These are phyloP conservation scores for Brassica nigra DNA, from an alignment of 345 rosid genomes.

Conservation along the genomic window DNA sequence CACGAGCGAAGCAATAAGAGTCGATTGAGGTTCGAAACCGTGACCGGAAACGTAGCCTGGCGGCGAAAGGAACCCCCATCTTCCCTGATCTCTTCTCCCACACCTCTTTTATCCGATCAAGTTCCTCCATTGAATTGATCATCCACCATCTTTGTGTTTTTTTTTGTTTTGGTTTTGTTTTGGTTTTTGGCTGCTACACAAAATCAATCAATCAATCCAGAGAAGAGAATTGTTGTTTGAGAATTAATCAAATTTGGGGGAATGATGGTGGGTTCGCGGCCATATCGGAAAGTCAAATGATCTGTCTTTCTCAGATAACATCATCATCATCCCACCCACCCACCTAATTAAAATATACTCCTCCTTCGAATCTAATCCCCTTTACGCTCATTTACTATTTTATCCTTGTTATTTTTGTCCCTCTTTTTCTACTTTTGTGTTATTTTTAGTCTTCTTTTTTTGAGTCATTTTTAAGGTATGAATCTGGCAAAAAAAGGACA, in stretches of 20 bases:
- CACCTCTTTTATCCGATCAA: slow-evolving; percentile 17
- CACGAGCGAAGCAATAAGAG: slow-evolving; percentile 47
- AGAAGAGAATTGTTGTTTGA: not conserved
- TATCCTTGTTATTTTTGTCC: not conserved
- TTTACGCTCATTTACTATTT: not conserved
- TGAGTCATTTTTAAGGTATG: not conserved
- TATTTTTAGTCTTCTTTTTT: no score
- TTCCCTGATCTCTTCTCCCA: not conserved
- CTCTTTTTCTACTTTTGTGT: no score
- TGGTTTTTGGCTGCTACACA: not conserved
- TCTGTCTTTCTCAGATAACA: slow-evolving; percentile 22
- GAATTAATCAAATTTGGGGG: not conserved
- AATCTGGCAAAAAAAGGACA: not conserved
- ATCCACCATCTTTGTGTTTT: slow-evolving; percentile 9
- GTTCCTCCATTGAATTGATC: slow-evolving; percentile 15
- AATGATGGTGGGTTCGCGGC: slow-evolving; percentile 7
- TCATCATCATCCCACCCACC: slow-evolving; percentile 11
- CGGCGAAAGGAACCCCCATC: slow-evolving; percentile 33
- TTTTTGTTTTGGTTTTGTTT: no score
- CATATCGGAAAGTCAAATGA: slow-evolving; percentile 26
- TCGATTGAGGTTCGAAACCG: slow-evolving; percentile 47
- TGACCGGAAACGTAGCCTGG: slow-evolving; percentile 40
- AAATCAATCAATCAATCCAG: not conserved
- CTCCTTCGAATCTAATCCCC: not conserved
- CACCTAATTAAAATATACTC: not conserved